Evolutionary conservation across 331 rosid genomes (phyloP).

Genomic region (Acacia pycnantha): DNA sequence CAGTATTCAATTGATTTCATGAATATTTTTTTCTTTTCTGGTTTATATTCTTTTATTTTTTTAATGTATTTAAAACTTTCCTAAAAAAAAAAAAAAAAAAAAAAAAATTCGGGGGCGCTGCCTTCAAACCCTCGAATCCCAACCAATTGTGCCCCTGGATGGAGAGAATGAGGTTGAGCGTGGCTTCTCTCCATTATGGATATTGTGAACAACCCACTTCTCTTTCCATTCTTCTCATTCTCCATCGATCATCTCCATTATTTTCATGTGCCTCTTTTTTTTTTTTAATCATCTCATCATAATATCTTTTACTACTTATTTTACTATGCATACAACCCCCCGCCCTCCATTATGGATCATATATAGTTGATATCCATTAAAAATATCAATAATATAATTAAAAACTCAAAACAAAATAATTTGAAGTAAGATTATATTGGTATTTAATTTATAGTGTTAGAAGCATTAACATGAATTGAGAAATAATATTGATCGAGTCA

Average conservation of each 20-base stretch:
- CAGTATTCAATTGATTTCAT: too few species aligned
- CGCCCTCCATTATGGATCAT: not conserved
- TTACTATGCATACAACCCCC: not conserved
- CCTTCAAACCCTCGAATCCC: too few species aligned
- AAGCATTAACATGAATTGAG: not conserved
- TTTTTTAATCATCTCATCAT: not conserved
- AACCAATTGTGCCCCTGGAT: too few species aligned
- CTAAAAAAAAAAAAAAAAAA: too few species aligned
- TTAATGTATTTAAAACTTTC: too few species aligned
- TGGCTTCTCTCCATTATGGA: constrained; percentile 5
- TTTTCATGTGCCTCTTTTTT: not conserved
- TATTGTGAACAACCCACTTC: constrained; percentile 6
- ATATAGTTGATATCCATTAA: not conserved
- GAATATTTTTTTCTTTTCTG: too few species aligned
- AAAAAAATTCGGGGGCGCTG: too few species aligned
- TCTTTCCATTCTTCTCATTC: not conserved
- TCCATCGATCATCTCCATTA: constrained; percentile 4
- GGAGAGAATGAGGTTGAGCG: not conserved
- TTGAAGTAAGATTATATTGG: too few species aligned
- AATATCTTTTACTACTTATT: not conserved
- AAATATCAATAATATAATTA: too few species aligned
- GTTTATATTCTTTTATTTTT: too few species aligned
- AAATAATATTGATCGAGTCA: too few species aligned
- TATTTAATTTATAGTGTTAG: too few species aligned
- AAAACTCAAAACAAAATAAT: not conserved